Evolutionary conservation across 306 rosid genomes (phyloP).

Genomic region (Glycine tomentella): DNA sequence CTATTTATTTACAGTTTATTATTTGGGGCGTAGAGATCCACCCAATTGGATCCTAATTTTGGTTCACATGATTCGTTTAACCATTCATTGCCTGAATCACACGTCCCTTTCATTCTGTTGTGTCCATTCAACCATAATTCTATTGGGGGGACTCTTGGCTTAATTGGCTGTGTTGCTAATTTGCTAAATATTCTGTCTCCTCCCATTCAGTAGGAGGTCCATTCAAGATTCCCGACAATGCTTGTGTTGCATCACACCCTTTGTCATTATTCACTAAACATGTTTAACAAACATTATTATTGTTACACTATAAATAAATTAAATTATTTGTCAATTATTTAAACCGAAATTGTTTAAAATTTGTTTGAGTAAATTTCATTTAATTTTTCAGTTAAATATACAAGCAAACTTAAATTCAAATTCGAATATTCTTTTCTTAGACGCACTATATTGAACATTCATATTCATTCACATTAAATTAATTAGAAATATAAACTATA

Average conservation of each 20-base stretch:
- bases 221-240: not conserved
- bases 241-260: not conserved
- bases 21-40: no score
- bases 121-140: not conserved
- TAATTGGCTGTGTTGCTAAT: no score
- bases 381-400: no score
- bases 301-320: not conserved
- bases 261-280: not conserved
- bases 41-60: not conserved
- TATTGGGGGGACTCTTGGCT: no score
- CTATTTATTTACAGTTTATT: no score
- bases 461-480: no score
- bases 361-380: not conserved
- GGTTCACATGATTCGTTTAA: not conserved
- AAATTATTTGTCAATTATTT: not conserved
- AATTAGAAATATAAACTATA: no score
- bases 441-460: no score
- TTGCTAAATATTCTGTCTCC: constrained; percentile 22
- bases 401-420: no score
- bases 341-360: not conserved
- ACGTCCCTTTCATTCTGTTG: constrained; percentile 4
- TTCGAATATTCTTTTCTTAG: no score
- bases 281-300: not conserved
- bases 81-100: not conserved
- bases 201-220: constrained; percentile 16